Base-by-base conservation (phyloP, 2,329 filamentous ascomycete species). In the Plenodomus lindquistii region DNA sequence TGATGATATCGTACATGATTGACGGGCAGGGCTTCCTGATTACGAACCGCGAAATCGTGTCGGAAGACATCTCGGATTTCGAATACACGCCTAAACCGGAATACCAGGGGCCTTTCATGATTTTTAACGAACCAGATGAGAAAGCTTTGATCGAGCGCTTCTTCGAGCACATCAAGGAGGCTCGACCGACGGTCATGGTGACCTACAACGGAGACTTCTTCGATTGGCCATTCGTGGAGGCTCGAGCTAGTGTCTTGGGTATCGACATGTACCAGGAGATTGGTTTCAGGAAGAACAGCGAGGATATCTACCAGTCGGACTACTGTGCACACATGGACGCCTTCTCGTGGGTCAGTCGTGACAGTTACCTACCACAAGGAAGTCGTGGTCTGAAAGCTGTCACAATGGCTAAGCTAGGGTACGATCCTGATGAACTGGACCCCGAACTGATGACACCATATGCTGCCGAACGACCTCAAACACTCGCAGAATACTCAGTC, bases 171-270 rank as follows among this genome's bases (percentile, higher is more conserved):
- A 88, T 99, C 73, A 97, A 99, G 66, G 91, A 96, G 71, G 91
- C 91, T 1, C 85, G 88, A 50, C 94, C 94, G 0, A 97, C 92
- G 0, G 93, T 99, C 47, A 99, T 99, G 71, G 93, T 95, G 29
- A 99, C 94, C n/a, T 99, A 99, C 81, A 99, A 99, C 90, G 94
- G 94, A 77, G 94, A 99, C 78, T 99, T 99, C 72, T 99, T 99
- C 85, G 94, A 99, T 86, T 99, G 94, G 94, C 93, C 94, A 0
- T 99, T 95, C 68, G 91, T 99, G 19, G 94, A 99, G 77, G 85
- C 94, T 37, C 82, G 94, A 75, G 91, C 95, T 21, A 95, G 91
- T 67, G 83, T 97, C 57, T 87, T 95, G 61, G 94, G 95, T 22
- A 97, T 99, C 69, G 94, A 99, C 73, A 97, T 99, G 94, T 99